Percentiles rank a stretch among this genome's conserved stretches.
These are phyloP conservation scores for Colletotrichum chlorophyti DNA, from an alignment of 2,329 filamentous ascomycete species.

Conservation along the genomic window DNA sequence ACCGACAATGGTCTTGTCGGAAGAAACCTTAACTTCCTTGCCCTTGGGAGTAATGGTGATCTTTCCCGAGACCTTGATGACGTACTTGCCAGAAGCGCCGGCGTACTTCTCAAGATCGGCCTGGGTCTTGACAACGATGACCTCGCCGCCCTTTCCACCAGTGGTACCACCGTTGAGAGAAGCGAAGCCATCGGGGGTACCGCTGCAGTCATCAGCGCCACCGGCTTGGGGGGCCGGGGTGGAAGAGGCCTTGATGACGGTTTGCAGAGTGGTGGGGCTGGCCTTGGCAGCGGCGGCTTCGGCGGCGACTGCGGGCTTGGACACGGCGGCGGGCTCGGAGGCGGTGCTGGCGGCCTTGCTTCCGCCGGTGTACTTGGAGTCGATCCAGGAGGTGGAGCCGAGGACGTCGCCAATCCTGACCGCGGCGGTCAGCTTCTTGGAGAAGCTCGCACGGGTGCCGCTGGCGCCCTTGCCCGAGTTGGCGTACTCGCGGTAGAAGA, in stretches of 20 bases:
- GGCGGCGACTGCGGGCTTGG: not conserved
- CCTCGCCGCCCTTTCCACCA: conserved; percentile 31
- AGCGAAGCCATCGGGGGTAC: conserved; percentile 31
- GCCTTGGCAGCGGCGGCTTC: not conserved
- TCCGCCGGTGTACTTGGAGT: conserved; percentile 32
- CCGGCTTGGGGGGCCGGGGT: conserved; percentile 3
- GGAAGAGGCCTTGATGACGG: conserved; percentile 12
- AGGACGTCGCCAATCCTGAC: conserved; percentile 41
- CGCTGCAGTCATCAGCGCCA: conserved; percentile 17
- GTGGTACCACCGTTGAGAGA: conserved; percentile 35
- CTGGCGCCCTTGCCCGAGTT: conserved; percentile 64
- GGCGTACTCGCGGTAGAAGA: conserved; percentile 63
- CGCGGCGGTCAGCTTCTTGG: conserved; percentile 41
- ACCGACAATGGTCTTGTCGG: conserved; percentile 36
- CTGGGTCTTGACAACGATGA: conserved; percentile 31
- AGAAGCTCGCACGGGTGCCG: conserved; percentile 56
- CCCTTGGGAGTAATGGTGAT: conserved; percentile 33
- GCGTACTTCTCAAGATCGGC: conserved; percentile 33
- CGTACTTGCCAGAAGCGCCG: conserved; percentile 29
- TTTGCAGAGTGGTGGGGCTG: conserved; percentile 2
- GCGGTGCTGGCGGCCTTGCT: not conserved
- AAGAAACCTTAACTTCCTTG: conserved; percentile 29
- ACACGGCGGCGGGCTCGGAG: not conserved
- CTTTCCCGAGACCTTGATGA: conserved; percentile 33
- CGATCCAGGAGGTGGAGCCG: conserved; percentile 34